These are phyloP conservation scores for Claviceps pazoutovae DNA, from an alignment of 2,329 filamentous ascomycete genomes.

Conservation along the genomic window DNA sequence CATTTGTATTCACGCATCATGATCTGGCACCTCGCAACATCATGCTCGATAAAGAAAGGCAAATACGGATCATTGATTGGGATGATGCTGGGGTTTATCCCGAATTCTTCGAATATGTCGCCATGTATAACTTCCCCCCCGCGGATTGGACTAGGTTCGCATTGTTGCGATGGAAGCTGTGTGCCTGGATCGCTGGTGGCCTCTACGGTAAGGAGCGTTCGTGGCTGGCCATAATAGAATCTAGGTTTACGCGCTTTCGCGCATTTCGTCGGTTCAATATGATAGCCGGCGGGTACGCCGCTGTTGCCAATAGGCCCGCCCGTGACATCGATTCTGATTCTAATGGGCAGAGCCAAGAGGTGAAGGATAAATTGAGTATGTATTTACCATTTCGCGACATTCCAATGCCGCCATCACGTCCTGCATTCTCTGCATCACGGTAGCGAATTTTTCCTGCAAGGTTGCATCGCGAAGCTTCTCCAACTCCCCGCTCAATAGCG, in stretches of 20 bases:
- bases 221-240: background rate
- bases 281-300: background rate
- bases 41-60: background rate
- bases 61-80: conserved; percentile 1
- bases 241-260: background rate
- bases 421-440: too few species aligned
- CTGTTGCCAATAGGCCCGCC: background rate
- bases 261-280: background rate
- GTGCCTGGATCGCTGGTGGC: background rate
- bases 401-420: too few species aligned
- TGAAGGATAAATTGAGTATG: background rate
- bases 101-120: background rate
- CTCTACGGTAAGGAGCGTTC: background rate
- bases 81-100: conserved; percentile 1
- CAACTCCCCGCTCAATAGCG: too few species aligned
- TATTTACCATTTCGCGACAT: too few species aligned
- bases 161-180: background rate
- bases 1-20: background rate
- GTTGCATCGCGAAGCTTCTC: too few species aligned
- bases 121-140: background rate
- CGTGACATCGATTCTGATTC: background rate
- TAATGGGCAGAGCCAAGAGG: background rate
- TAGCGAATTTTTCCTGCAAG: too few species aligned
- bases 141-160: background rate
- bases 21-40: conserved; percentile 1